phyloP scores from a whole-genome alignment of 345 rosid genomes.

The Lepidium aucheri region DNA sequence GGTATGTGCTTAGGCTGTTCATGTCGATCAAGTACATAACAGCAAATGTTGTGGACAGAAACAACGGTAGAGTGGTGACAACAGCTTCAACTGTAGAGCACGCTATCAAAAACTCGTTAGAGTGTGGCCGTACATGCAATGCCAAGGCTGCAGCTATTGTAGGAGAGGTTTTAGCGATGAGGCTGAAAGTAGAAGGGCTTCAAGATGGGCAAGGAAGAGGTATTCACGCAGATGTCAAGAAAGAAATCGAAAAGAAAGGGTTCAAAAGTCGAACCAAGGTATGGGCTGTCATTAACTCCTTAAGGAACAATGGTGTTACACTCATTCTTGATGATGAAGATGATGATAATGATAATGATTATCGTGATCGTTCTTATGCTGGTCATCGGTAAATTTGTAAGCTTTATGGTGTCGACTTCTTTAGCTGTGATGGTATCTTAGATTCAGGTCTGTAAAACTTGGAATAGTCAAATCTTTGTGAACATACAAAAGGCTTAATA shows the following conservation, averaged over 20 bases:
- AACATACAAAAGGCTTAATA: not conserved
- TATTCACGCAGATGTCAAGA: conserved; percentile 53
- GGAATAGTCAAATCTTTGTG: not conserved
- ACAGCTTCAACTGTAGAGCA: conserved; percentile 78
- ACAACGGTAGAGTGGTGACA: conserved; percentile 61
- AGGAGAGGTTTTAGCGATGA: conserved; percentile 80
- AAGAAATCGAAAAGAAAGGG: conserved; percentile 81
- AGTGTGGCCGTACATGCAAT: conserved; percentile 72
- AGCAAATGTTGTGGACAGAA: conserved; percentile 75
- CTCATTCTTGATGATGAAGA: conserved; percentile 51
- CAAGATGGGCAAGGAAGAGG: conserved; percentile 79
- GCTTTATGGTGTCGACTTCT: not conserved
- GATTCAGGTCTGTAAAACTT: not conserved
- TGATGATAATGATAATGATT: not conserved
- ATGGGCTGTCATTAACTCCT: conserved; percentile 55
- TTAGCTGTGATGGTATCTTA: not conserved
- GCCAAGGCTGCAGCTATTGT: conserved; percentile 73
- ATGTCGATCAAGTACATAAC: conserved; percentile 71
- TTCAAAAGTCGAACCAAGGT: conserved; percentile 50
- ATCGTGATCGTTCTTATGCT: conserved; percentile 12
- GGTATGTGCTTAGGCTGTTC: conserved; percentile 58
- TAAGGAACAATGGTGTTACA: conserved; percentile 67
- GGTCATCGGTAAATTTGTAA: not conserved
- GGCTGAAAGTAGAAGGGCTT: conserved; percentile 70
- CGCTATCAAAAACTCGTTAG: conserved; percentile 59